Percentiles rank a stretch among this genome's conserved stretches.
Evolutionary conservation across 148 eudicot species (phyloP).

Genomic region (Vaccinium myrtillus): DNA sequence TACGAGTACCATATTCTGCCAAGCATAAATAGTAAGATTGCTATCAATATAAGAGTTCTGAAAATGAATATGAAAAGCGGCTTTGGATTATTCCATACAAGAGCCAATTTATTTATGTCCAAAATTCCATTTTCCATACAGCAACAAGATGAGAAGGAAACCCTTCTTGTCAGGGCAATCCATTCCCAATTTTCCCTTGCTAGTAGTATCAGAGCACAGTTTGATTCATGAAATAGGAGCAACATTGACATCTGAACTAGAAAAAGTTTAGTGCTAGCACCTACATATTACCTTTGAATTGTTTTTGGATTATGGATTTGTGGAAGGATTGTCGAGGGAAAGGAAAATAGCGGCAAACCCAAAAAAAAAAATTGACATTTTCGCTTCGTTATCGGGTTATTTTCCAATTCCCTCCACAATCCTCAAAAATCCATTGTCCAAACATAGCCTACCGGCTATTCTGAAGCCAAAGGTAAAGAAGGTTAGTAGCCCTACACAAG

Average conservation of each 20-base stretch:
- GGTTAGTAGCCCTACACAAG: neutral
- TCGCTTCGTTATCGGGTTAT: neutral
- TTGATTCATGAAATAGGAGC: neutral
- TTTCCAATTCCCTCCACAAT: neutral
- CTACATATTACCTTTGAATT: neutral
- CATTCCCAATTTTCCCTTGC: neutral
- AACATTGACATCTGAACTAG: neutral
- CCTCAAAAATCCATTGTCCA: neutral
- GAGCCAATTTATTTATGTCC: neutral
- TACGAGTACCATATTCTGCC: neutral
- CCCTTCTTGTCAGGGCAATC: neutral
- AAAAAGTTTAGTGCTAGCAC: neutral
- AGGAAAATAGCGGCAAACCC: neutral
- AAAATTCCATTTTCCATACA: neutral
- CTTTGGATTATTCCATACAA: neutral
- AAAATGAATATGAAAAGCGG: neutral
- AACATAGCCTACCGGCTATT: neutral
- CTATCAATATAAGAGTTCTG: neutral
- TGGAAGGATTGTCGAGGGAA: neutral
- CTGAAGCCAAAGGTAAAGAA: constrained; percentile 18
- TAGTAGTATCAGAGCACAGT: constrained; percentile 1
- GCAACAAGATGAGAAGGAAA: neutral
- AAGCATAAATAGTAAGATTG: neutral
- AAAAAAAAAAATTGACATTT: neutral
- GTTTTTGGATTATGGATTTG: neutral